These are phyloP conservation scores for Hymenoscyphus scutula DNA, from an alignment of 2,329 filamentous ascomycete species.

Conservation along the genomic window DNA sequence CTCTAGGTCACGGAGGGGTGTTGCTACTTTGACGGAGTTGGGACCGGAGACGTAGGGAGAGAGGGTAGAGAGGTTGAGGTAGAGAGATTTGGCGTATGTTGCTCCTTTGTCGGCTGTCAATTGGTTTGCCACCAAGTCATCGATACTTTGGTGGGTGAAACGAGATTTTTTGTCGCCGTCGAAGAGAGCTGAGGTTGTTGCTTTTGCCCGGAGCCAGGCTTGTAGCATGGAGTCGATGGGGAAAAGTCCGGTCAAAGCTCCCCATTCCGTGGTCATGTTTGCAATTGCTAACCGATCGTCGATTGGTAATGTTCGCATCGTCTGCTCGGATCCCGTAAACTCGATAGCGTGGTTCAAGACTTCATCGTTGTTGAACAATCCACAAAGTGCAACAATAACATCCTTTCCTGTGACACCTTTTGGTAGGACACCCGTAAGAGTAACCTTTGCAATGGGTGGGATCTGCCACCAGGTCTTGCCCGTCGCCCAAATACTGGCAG, in stretches of 20 bases:
- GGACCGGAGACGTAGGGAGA: slow-evolving; percentile 83
- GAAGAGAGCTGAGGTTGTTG: slow-evolving; percentile 66
- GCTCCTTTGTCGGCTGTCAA: slow-evolving; percentile 73
- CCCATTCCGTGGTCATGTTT: slow-evolving; percentile 85
- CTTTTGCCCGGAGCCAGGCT: slow-evolving; percentile 74
- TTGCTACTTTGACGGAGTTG: slow-evolving; percentile 86
- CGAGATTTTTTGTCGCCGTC: slow-evolving; percentile 49
- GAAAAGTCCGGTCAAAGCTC: slow-evolving; percentile 70
- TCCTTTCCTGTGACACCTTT: slow-evolving; percentile 88
- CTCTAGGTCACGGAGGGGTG: slow-evolving; percentile 71
- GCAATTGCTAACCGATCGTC: slow-evolving; percentile 71
- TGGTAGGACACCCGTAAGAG: slow-evolving; percentile 71
- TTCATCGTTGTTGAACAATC: slow-evolving; percentile 80
- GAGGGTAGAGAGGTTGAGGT: slow-evolving; percentile 77
- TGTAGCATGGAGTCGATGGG: slow-evolving; percentile 73
- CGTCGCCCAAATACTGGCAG: slow-evolving; percentile 81
- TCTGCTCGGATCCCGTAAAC: slow-evolving; percentile 78
- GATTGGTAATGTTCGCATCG: slow-evolving; percentile 67
- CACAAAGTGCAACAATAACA: slow-evolving; percentile 85
- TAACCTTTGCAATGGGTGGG: slow-evolving; percentile 79
- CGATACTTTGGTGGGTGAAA: slow-evolving; percentile 71
- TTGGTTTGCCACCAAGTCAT: slow-evolving; percentile 67
- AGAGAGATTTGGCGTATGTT: slow-evolving; percentile 78
- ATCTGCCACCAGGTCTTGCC: slow-evolving; percentile 85
- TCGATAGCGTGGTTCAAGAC: slow-evolving; percentile 91